Base-by-base conservation (phyloP, 306 rosid species). In the Malus sylvestris region DNA sequence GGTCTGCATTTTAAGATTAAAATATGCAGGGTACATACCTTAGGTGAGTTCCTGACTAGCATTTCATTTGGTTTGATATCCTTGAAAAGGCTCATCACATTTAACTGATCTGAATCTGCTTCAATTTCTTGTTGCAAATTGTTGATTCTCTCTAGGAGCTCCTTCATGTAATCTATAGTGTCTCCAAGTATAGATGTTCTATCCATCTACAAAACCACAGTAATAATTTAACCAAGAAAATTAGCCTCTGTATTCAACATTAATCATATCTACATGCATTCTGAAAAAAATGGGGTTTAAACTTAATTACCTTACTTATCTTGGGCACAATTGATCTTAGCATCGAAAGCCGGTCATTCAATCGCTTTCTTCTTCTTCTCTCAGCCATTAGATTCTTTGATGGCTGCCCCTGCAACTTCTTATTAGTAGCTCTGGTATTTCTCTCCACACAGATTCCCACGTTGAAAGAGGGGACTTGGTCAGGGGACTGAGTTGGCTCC, bases 321-420 rank as follows among this genome's bases (percentile, higher is more conserved):
- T 92, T 95, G 6, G 98, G 98, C 15, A 95, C 97, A 74, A 92
- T 95, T 62, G 98, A 90, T 87, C 98, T 89, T 29, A 95, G 89
- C 98, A 92, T 95, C 7, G 97, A 90, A 71, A 95, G 97, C 8
- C 98, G 86, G 18, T 95, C 98, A 22, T 95, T 92, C 32, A 95
- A 76, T 55, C 97, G 81, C 82, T 95, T 95, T 69, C 97, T 88
- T 83, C 98, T 82, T 61, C 98, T 84, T 74, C 98, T 88, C 83
- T 92, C 97, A 0, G 98, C 97, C 98, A 95, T 95, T 23, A 95
- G 87, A 86, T 95, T 95, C 93, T 95, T 95, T 22, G 97, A 95
- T 6, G 97, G 98, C 79, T 90, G 92, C 35, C 98, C 96, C 82
- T 86, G 96, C 53, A 87, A 38, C 86, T 87, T 91, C 87, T 92